Evolutionary conservation across 1,284 basidiomycete genomes (phyloP).

Genomic region (Megacollybia platyphylla): DNA sequence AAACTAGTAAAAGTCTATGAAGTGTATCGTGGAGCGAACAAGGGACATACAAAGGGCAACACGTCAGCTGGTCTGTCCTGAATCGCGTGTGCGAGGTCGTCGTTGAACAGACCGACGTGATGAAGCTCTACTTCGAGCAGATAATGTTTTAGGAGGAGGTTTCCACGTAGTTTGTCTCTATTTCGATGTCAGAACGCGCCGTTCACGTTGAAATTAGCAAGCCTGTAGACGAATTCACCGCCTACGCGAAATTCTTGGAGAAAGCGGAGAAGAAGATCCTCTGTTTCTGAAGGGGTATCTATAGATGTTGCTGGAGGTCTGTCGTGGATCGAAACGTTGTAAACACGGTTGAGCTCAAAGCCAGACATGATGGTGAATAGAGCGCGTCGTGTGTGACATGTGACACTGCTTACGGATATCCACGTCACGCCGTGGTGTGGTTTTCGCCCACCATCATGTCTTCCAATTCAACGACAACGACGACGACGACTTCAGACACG

Average conservation of each 20-base stretch:
- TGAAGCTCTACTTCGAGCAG: constrained; percentile 88
- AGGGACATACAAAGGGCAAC: constrained; percentile 61
- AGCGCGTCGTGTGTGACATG: not conserved
- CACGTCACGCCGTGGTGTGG: too few relatives aligned
- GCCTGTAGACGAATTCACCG: constrained; percentile 84
- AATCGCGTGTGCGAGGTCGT: constrained; percentile 85
- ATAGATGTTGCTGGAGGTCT: constrained; percentile 35
- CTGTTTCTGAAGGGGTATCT: constrained; percentile 68
- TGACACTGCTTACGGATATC: constrained; percentile 6
- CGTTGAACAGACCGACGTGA: constrained; percentile 86
- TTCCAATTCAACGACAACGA: too few relatives aligned
- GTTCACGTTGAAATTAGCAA: constrained; percentile 4
- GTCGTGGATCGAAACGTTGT: constrained; percentile 64
- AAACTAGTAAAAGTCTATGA: constrained; percentile 38
- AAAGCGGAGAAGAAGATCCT: constrained; percentile 76
- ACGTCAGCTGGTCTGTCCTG: constrained; percentile 86
- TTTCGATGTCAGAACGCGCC: constrained; percentile 6
- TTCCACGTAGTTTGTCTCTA: constrained; percentile 85
- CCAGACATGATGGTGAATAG: constrained; percentile 35
- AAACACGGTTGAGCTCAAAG: constrained; percentile 72
- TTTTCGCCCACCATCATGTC: too few relatives aligned
- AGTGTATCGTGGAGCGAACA: not conserved
- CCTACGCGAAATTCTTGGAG: constrained; percentile 79
- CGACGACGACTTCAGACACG: too few relatives aligned
- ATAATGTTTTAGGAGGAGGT: constrained; percentile 83